Evolutionary conservation across 2,329 filamentous ascomycete genomes (phyloP).

Genomic region (Trichoderma atrobrunneum): DNA sequence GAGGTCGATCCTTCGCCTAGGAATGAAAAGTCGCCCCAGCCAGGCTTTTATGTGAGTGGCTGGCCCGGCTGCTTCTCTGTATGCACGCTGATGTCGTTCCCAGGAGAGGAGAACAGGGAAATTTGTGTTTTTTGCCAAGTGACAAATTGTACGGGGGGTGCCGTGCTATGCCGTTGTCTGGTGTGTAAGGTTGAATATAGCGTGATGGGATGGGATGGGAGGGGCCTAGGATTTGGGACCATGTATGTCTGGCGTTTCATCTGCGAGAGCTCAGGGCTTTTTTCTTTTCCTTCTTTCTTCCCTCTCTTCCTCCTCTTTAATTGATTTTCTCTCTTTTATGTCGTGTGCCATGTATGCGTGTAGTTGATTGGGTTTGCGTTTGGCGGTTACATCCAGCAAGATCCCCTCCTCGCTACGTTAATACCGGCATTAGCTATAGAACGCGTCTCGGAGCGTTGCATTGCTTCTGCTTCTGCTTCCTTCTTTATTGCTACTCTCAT

Average conservation of each 20-base stretch:
- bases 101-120: neutral
- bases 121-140: neutral
- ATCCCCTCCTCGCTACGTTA: neutral
- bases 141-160: neutral
- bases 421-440: neutral
- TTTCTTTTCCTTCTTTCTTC: neutral
- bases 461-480: neutral
- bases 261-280: neutral
- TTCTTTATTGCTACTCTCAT: neutral
- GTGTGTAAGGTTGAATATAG: neutral
- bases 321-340: neutral
- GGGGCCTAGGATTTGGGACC: neutral
- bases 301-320: neutral
- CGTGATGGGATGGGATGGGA: neutral
- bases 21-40: neutral
- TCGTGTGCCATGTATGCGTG: neutral
- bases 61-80: neutral
- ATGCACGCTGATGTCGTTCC: conserved; percentile 10
- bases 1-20: conserved; percentile 11
- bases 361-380: neutral
- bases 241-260: neutral
- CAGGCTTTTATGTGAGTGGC: neutral
- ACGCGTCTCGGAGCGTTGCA: neutral
- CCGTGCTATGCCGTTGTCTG: neutral
- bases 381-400: neutral